Evolutionary conservation across 495 filamentous ascomycete genomes (phyloP).

Genomic region (Podospora anserina): DNA sequence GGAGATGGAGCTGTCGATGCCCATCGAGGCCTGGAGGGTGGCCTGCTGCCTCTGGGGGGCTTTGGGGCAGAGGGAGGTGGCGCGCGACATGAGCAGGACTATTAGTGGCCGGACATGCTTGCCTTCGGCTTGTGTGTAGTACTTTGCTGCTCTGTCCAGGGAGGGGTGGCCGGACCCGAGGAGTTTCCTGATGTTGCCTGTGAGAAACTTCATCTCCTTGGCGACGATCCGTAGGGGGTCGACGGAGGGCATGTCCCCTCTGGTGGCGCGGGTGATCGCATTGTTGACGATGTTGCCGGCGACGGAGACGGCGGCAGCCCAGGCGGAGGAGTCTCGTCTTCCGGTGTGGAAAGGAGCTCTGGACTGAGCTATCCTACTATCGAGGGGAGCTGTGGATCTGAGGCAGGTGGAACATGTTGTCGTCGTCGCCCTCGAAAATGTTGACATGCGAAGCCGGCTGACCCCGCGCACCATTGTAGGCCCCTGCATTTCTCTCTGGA

Average conservation of each 20-base stretch:
- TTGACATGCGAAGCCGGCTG: slow-evolving; percentile 14
- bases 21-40: slow-evolving; percentile 36
- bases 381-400: slow-evolving; percentile 29
- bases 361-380: slow-evolving; percentile 34
- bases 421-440: not conserved
- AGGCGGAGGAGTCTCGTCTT: slow-evolving; percentile 40
- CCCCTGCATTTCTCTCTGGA: slow-evolving; percentile 37
- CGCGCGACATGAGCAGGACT: slow-evolving; percentile 92
- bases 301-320: slow-evolving; percentile 65
- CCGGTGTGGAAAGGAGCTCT: slow-evolving; percentile 40
- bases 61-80: slow-evolving; percentile 77
- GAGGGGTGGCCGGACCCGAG: slow-evolving; percentile 90
- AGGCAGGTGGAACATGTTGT: slow-evolving; percentile 36
- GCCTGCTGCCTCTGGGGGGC: slow-evolving; percentile 39
- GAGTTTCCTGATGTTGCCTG: slow-evolving; percentile 80
- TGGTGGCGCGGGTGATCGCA: slow-evolving; percentile 55
- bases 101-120: slow-evolving; percentile 95
- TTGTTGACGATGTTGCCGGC: slow-evolving; percentile 74
- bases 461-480: slow-evolving; percentile 36
- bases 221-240: slow-evolving; percentile 79
- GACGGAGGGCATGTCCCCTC: slow-evolving; percentile 57
- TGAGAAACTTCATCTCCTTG: slow-evolving; percentile 93
- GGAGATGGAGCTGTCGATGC: slow-evolving; percentile 76
- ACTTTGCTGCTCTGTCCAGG: slow-evolving; percentile 92
- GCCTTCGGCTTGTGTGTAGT: slow-evolving; percentile 94